phyloP scores from a whole-genome alignment of 176 grass and related monocot species.

The Aegilops umbellulata region DNA sequence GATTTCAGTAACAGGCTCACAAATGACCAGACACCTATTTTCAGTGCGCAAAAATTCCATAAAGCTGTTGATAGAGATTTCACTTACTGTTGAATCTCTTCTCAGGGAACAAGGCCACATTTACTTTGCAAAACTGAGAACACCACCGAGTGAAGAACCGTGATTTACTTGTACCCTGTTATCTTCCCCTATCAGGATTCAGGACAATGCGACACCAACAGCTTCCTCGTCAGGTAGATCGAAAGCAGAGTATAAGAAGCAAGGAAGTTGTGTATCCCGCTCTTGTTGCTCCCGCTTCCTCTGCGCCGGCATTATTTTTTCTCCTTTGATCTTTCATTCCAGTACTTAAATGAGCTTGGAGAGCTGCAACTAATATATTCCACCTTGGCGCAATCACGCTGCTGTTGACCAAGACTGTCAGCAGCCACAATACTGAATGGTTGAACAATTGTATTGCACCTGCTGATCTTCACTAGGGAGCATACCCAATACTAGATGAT shows the following conservation, averaged over 20 bases:
- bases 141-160: neutral
- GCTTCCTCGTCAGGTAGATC: neutral
- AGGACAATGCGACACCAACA: neutral
- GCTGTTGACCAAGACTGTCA: too few relatives aligned
- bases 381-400: too few relatives aligned
- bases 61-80: neutral
- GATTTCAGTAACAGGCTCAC: too few relatives aligned
- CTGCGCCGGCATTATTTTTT: neutral
- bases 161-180: too few relatives aligned
- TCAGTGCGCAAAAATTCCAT: neutral
- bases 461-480: too few relatives aligned
- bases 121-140: neutral
- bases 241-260: neutral
- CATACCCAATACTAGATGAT: too few relatives aligned
- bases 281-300: neutral
- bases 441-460: too few relatives aligned
- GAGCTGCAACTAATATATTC: too few relatives aligned
- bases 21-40: too few relatives aligned
- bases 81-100: neutral
- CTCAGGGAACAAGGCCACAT: neutral
- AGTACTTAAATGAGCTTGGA: too few relatives aligned
- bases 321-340: neutral
- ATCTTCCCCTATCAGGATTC: too few relatives aligned
- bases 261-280: neutral
- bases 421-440: too few relatives aligned